Conservation (phyloP, 352 stramenopile genomes). For the Thraustotheca clavata region DNA sequence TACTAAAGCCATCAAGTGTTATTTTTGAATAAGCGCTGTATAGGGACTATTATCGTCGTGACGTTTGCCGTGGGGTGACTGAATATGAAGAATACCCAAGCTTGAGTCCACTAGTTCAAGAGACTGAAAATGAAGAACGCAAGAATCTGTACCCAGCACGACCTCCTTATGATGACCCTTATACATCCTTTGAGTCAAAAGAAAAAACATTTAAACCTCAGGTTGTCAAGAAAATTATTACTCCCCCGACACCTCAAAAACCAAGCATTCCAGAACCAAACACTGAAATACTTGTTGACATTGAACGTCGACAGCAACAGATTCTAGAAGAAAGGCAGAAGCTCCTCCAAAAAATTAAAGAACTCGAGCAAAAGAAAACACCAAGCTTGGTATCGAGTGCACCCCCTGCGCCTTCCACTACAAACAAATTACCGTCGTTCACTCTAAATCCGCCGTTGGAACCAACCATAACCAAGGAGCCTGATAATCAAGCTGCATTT, state of each 20-base stretch:
- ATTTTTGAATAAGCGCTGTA: neutral
- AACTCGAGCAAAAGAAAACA: slow-evolving; percentile 29
- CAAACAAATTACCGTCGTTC: neutral
- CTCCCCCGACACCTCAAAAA: too few species aligned
- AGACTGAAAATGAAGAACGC: slow-evolving; percentile 47
- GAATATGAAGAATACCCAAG: slow-evolving; percentile 76
- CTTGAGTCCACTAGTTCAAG: slow-evolving; percentile 61
- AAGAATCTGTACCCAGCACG: slow-evolving; percentile 51
- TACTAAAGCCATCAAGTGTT: slow-evolving; percentile 25
- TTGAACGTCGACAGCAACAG: neutral
- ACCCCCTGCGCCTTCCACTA: too few species aligned
- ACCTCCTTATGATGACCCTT: slow-evolving; percentile 50
- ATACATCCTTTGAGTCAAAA: slow-evolving; percentile 60
- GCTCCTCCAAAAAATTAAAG: slow-evolving; percentile 51
- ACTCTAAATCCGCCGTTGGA: neutral
- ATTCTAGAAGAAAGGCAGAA: slow-evolving; percentile 22
- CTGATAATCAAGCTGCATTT: slow-evolving; percentile 31
- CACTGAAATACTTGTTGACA: slow-evolving; percentile 16
- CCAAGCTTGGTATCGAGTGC: too few species aligned
- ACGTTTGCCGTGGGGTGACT: slow-evolving; percentile 74
- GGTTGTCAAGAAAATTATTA: too few species aligned
- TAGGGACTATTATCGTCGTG: slow-evolving; percentile 53
- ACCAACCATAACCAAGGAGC: slow-evolving; percentile 22
- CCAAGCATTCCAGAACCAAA: too few species aligned
- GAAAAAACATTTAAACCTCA: too few species aligned